Evolutionary conservation across 805 yeast genomes (phyloP), one percentile per base, ranked within the genome.

Genomic region (Spathaspora arborariae): DNA sequence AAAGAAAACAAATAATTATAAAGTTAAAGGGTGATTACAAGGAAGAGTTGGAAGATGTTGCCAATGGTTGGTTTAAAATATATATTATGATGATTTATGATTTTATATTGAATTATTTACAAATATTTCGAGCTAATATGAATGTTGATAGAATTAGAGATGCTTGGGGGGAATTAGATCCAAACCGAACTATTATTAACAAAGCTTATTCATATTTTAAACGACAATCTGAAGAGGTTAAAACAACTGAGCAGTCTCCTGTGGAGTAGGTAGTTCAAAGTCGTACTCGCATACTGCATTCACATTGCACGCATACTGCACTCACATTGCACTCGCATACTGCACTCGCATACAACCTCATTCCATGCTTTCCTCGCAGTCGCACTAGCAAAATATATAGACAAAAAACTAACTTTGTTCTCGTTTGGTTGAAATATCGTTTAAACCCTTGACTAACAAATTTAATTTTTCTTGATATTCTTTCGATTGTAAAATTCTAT

Each of bases 131-230:
- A 41, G 57, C 69, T 26, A 67, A 63, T 35, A 72, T 72, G 76
- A 71, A 72, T 53, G 56, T 70, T 44, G 75, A 70, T 45, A 49
- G 77, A 44, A 72, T 72, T 43, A 55, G 75, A 53, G 50, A 58
- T 33, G 56, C 63, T 18, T 72, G 75, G 68, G 59, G 51, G 15
- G 65, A 67, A 49, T 57, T 72, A 20, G 77, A 72, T 54, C 77
- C 77, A 1, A 64, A 67, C 48, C 51, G 74, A 42, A 53, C 60
- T 36, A 62, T 67, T 45, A 71, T 71, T 45, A 62, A 65, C 42
- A 57, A 49, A 39, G 72, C 71, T 9, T 70, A 72, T 50, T 54
- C 57, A n/a, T 59, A 61, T 41, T 56, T 72, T 8, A n/a, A 10
- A 4, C 9, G 20, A 3, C 21, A n/a, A 15, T 8, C 10, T 10